Evolutionary conservation across 768 basidiomycete species (phyloP).

Genomic region (Multifurca ochricompacta): DNA sequence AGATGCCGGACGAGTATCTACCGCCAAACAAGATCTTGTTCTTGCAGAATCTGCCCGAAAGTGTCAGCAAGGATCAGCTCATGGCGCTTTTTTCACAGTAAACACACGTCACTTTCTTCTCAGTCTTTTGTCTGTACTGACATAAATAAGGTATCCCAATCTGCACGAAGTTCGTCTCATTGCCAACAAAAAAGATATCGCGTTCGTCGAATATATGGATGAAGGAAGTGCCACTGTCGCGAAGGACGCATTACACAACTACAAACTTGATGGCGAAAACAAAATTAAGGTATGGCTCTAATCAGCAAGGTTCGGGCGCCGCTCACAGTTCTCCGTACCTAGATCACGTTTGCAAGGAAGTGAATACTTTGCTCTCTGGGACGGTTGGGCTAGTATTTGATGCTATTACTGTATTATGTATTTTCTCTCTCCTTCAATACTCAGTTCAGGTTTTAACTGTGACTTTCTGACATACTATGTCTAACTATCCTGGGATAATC

Average conservation of each 20-base stretch:
- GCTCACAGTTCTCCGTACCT: neutral
- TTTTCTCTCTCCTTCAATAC: neutral
- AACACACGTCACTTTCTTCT: conserved; percentile 26
- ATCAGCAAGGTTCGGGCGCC: neutral
- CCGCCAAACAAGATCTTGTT: conserved; percentile 99
- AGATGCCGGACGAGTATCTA: conserved; percentile 99
- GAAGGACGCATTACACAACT: conserved; percentile 95
- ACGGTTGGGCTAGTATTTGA: conserved; percentile 1
- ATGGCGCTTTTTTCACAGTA: conserved; percentile 88
- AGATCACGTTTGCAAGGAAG: conserved; percentile 23
- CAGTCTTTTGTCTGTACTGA: neutral
- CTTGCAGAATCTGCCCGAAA: conserved; percentile 93
- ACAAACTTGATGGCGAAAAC: conserved; percentile 94
- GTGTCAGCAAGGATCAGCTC: conserved; percentile 86
- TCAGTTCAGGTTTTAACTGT: neutral
- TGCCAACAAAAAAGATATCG: conserved; percentile 94
- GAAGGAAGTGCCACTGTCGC: conserved; percentile 86
- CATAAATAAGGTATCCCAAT: conserved; percentile 76
- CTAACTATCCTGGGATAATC: neutral
- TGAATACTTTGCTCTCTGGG: conserved; percentile 3
- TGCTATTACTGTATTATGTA: conserved; percentile 11
- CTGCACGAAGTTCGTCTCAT: conserved; percentile 97
- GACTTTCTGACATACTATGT: neutral
- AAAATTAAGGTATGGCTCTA: conserved; percentile 80
- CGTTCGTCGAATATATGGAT: conserved; percentile 97